Conservation (phyloP, 2,329 filamentous ascomycete species). For the Trichoderma oligosporum region DNA sequence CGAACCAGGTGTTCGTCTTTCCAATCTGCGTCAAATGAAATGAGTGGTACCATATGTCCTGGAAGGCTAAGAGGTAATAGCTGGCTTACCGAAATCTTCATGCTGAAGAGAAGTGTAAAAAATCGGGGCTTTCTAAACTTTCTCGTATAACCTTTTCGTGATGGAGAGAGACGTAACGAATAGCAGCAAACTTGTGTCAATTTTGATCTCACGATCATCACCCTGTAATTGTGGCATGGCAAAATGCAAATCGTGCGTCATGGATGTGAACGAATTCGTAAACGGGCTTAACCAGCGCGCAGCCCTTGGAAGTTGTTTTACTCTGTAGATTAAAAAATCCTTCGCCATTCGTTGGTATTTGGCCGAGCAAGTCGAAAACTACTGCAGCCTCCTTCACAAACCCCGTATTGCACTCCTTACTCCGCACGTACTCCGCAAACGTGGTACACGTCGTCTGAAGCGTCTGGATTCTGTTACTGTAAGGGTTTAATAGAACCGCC, state of each 20-base stretch:
- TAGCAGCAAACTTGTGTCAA: background rate
- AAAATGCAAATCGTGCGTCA: slow-evolving; percentile 11
- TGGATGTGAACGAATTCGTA: background rate
- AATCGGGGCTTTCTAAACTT: background rate
- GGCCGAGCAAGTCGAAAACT: slow-evolving; percentile 4
- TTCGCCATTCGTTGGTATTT: slow-evolving; percentile 8
- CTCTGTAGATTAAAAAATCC: slow-evolving; percentile 5
- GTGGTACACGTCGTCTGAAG: slow-evolving; percentile 2
- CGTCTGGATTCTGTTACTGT: background rate
- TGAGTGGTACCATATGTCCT: slow-evolving; percentile 16
- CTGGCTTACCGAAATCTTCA: background rate
- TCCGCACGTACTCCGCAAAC: slow-evolving; percentile 13
- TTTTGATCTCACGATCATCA: background rate
- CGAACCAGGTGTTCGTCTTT: too few relatives aligned
- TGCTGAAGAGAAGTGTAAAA: background rate
- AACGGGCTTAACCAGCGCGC: background rate
- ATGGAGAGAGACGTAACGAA: background rate
- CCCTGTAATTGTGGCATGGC: too few relatives aligned
- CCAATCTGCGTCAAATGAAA: slow-evolving; percentile 10
- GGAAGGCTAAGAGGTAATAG: slow-evolving; percentile 3
- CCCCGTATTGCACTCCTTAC: slow-evolving; percentile 10
- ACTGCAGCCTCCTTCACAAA: slow-evolving; percentile 5
- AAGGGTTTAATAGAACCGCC: background rate
- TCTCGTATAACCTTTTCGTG: background rate
- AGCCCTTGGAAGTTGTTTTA: background rate